phyloP scores from a whole-genome alignment of 108 stramenopile genomes.

The Cyclotella baltica region DNA sequence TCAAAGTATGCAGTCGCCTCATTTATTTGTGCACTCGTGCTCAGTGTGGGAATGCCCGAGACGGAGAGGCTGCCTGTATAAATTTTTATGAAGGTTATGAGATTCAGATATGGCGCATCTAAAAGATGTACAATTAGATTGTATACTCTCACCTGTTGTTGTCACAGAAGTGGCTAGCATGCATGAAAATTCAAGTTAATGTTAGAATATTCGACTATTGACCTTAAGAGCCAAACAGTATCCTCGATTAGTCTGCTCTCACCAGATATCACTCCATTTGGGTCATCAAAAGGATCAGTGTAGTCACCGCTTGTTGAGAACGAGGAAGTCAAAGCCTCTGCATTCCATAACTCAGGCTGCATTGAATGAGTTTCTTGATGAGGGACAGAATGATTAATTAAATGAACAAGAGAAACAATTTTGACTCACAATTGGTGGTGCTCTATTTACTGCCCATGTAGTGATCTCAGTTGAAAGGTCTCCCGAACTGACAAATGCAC shows the following conservation, averaged over 20 bases:
- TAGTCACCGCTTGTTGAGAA: constrained; percentile 23
- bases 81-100: too few relatives aligned
- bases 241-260: too few relatives aligned
- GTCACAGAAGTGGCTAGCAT: constrained; percentile 12
- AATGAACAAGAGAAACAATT: too few relatives aligned
- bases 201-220: too few relatives aligned
- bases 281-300: constrained; percentile 15
- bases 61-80: constrained; percentile 11
- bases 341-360: constrained; percentile 4
- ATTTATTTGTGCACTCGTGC: background rate
- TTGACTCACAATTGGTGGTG: constrained; percentile 26
- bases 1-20: constrained; percentile 19
- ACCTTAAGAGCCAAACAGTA: too few relatives aligned
- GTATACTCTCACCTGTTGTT: constrained; percentile 11
- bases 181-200: too few relatives aligned
- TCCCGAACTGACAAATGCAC: constrained; percentile 3
- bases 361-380: too few relatives aligned
- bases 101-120: too few relatives aligned
- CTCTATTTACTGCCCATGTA: constrained; percentile 3
- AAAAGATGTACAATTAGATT: too few relatives aligned
- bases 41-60: background rate
- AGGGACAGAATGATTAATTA: too few relatives aligned
- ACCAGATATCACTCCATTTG: background rate
- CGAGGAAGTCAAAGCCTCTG: background rate
- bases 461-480: constrained; percentile 17